Percentiles rank a stretch among this genome's conserved stretches.
Conservation (phyloP, 2,329 filamentous ascomycete species). For the Trichoderma sp. region DNA sequence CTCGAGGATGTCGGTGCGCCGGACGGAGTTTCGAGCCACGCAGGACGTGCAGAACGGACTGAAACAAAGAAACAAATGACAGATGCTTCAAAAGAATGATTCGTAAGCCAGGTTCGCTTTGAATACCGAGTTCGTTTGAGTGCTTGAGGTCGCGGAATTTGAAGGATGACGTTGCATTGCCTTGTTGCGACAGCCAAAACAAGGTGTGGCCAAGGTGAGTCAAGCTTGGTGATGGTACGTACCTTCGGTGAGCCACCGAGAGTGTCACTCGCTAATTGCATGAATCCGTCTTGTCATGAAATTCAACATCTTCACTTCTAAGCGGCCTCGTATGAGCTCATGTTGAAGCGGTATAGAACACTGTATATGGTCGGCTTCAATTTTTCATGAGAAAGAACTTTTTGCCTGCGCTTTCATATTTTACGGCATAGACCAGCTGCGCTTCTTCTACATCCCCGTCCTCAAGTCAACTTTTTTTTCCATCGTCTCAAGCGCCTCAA, state of each 20-base stretch:
- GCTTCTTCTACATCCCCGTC: no score
- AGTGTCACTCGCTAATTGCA: not conserved
- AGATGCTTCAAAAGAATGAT: not conserved
- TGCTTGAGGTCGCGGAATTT: not conserved
- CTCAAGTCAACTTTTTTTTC: not conserved
- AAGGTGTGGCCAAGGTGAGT: constrained; percentile 25
- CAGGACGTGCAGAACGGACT: not conserved
- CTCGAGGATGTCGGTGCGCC: constrained; percentile 2
- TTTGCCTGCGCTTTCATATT: no score
- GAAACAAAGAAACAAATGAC: not conserved
- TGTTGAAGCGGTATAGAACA: no score
- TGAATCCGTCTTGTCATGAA: not conserved
- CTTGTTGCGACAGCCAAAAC: constrained; percentile 22
- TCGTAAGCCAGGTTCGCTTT: not conserved
- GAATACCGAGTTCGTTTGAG: not conserved
- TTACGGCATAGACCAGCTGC: no score
- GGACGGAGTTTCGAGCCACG: not conserved
- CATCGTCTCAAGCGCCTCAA: not conserved
- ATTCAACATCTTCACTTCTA: not conserved
- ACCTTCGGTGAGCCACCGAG: constrained; percentile 20
- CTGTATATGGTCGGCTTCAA: no score
- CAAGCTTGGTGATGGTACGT: constrained; percentile 20
- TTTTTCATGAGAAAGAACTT: no score
- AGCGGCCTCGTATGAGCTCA: no score
- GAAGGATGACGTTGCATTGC: constrained; percentile 28